Evolutionary conservation across 371 early-diverging fungal genomes (phyloP).

Genomic region (Neoconidiobolus thromboides): DNA sequence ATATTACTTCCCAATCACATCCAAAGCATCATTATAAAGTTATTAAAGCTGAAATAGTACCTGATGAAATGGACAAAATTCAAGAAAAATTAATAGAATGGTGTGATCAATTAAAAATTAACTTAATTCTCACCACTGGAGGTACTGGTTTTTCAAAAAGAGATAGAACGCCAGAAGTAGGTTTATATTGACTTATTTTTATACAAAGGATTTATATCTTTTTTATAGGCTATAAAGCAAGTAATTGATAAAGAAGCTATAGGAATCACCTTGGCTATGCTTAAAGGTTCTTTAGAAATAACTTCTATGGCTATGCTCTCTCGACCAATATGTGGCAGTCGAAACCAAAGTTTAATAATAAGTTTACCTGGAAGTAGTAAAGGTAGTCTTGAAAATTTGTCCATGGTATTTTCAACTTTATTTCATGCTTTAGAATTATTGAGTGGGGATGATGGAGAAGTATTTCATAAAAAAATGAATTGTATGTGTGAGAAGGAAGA

Average conservation of each 20-base stretch:
- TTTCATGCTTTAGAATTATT: constrained; percentile 67
- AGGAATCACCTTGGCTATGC: constrained; percentile 56
- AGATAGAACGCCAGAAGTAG: constrained; percentile 75
- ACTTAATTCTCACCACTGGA: constrained; percentile 71
- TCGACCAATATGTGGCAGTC: constrained; percentile 65
- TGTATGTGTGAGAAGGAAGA: background rate
- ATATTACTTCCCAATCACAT: too few relatives aligned
- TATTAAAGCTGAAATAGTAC: constrained; percentile 8
- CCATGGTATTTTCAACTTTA: constrained; percentile 39
- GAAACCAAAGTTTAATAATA: constrained; percentile 40
- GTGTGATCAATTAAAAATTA: constrained; percentile 21
- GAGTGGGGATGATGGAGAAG: constrained; percentile 16
- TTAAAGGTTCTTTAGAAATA: constrained; percentile 40
- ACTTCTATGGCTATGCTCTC: constrained; percentile 81
- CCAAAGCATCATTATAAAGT: too few relatives aligned
- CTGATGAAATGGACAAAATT: constrained; percentile 31
- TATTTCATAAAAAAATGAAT: background rate
- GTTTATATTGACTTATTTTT: background rate
- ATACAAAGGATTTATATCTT: background rate
- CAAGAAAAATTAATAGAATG: constrained; percentile 24
- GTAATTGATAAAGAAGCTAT: constrained; percentile 45
- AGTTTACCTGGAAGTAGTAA: constrained; percentile 81
- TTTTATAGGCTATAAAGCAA: constrained; percentile 39
- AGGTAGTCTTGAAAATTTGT: constrained; percentile 63
- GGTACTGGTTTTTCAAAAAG: constrained; percentile 81